These are phyloP conservation scores for Candida silvatica DNA, from an alignment of 805 yeast genomes.

Conservation along the genomic window DNA sequence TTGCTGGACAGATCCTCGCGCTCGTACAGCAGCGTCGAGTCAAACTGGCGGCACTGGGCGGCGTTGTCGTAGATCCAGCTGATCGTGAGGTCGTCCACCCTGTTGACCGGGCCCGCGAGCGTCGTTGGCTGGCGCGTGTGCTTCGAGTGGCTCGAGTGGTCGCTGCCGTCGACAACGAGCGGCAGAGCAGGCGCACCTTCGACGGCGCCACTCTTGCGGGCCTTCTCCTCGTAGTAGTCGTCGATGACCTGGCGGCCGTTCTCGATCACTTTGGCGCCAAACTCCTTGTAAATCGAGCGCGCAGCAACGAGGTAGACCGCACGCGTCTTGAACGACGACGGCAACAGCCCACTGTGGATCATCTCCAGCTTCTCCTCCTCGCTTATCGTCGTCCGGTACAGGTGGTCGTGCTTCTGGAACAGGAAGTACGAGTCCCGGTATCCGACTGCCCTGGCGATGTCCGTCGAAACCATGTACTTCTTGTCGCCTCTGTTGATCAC, in stretches of 20 bases:
- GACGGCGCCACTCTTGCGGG: constrained; percentile 49
- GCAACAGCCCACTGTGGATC: constrained; percentile 72
- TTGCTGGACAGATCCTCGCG: constrained; percentile 37
- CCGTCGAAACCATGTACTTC: constrained; percentile 86
- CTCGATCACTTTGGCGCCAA: constrained; percentile 76
- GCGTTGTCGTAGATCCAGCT: constrained; percentile 86
- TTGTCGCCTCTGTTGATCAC: constrained; percentile 58
- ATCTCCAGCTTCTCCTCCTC: constrained; percentile 78
- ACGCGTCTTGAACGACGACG: constrained; percentile 86
- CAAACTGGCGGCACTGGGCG: constrained; percentile 63
- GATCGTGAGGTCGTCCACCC: constrained; percentile 29
- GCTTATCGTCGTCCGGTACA: constrained; percentile 64
- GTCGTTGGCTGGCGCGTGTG: background rate
- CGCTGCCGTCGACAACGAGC: background rate
- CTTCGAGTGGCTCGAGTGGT: background rate
- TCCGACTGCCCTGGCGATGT: constrained; percentile 93
- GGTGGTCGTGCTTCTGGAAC: constrained; percentile 74
- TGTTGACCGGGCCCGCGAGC: constrained; percentile 1
- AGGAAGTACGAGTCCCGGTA: constrained; percentile 85
- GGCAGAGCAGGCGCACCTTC: constrained; percentile 46
- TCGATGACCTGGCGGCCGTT: constrained; percentile 78
- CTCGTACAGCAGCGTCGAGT: constrained; percentile 50
- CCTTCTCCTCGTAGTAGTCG: constrained; percentile 74
- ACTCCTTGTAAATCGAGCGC: constrained; percentile 78
- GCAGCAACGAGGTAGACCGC: constrained; percentile 89